A percentile compares a stretch with the other conserved stretches of the same genome.
Evolutionary conservation across 306 rosid species (phyloP).

Genomic region (Malus sylvestris): DNA sequence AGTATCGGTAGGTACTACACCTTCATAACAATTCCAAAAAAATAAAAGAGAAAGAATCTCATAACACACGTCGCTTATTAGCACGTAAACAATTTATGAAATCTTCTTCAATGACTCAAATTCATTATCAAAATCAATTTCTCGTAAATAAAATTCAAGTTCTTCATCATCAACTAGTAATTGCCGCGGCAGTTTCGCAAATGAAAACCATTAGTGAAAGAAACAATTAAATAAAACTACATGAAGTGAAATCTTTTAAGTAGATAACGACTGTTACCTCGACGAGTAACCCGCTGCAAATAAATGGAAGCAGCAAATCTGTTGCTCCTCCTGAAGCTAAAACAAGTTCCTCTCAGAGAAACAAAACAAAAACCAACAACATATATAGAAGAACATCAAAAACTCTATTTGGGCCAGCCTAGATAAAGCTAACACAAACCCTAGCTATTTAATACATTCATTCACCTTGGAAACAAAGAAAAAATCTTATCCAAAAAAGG

Average conservation of each 20-base stretch:
- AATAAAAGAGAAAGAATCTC: no score
- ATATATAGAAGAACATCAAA: background rate
- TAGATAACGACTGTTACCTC: constrained; percentile 28
- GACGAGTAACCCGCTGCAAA: constrained; percentile 16
- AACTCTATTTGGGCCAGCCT: background rate
- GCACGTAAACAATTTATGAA: background rate
- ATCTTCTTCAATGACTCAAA: background rate
- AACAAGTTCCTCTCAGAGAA: constrained; percentile 5
- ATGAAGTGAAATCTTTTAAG: background rate
- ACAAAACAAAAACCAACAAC: background rate
- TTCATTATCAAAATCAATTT: background rate
- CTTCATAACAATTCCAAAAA: no score
- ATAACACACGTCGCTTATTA: no score
- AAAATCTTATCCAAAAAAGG: background rate
- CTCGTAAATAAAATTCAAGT: background rate
- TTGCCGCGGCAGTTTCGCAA: background rate
- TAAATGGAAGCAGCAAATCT: background rate
- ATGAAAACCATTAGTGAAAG: no score
- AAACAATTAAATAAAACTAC: no score
- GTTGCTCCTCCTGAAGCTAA: constrained; percentile 20
- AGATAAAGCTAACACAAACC: background rate
- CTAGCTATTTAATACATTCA: background rate
- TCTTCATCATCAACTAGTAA: no score
- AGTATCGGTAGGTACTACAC: no score
- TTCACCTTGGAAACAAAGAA: constrained; percentile 2